Evolutionary conservation across 1,284 basidiomycete species (phyloP), one percentile per base, ranked within the genome.

Genomic region (Tilletiaria anomala): DNA sequence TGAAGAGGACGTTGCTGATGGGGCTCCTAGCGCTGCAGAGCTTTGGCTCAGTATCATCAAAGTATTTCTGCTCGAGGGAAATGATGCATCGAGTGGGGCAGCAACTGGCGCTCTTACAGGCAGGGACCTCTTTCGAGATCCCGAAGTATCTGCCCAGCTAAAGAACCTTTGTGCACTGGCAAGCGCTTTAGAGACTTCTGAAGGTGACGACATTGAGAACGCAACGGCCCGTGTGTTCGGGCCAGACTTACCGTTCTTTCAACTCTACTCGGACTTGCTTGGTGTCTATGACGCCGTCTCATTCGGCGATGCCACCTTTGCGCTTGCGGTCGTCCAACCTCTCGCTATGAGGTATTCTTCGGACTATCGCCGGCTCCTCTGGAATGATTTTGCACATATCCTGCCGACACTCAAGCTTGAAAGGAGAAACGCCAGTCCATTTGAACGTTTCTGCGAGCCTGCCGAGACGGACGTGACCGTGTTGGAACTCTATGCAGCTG

Each of bases 261-360:
- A 93, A 63, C 83, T 83, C 62, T 97, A 89, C 71, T 83, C 83
- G 20, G 88, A 94, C 66, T 80, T 94, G 52, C 72, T 93, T 38
- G 79, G 76, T 0, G 70, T 96, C 6, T 96, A 88, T 70, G 84
- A 88, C 54, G 76, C 84, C 1, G 78, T 89, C 48, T 96, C 89
- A 2, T 89, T 91, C 66, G 78, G 79, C 5, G 78, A 96, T 57
- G 72, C 74, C 0, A 66, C 77, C 1, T 96, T 96, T 62, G 78
- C 76, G 2, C 73, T 75, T 3, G 72, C 87, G 3, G 73, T 94
- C n/a, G 72, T 91, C 5, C 76, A 80, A 0, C 81, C 85, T 0
- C 73, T 78, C 3, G 73, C 82, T 2, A 78, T 79, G 76, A 67
- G 70, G n/a, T 87, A 86, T 64, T 72, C 83, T 1, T 45, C 71